These are phyloP conservation scores for Scopulariopsis brevicaulis DNA, from an alignment of 2,329 filamentous ascomycete genomes.

Conservation along the genomic window DNA sequence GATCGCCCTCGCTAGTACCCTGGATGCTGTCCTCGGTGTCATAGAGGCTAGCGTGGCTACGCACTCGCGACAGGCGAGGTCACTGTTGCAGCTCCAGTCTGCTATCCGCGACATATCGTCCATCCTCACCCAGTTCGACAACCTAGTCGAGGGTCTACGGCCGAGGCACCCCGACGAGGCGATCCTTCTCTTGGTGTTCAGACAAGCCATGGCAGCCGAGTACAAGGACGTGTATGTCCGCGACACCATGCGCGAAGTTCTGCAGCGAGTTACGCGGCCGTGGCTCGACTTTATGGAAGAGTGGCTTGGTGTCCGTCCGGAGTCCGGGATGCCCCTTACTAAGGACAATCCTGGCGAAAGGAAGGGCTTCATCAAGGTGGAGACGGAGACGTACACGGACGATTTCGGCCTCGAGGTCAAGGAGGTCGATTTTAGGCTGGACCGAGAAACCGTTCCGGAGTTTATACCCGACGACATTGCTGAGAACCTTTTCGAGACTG, in stretches of 20 bases:
- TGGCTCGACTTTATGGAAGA: slow-evolving; percentile 58
- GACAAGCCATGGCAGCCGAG: slow-evolving; percentile 51
- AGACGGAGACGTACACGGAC: slow-evolving; percentile 41
- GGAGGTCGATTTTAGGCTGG: slow-evolving; percentile 51
- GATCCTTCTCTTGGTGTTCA: slow-evolving; percentile 49
- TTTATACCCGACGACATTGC: slow-evolving; percentile 64
- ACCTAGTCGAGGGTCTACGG: slow-evolving; percentile 35
- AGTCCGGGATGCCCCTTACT: slow-evolving; percentile 41
- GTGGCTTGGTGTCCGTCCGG: slow-evolving; percentile 61
- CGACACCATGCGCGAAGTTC: slow-evolving; percentile 54
- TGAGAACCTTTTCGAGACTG: slow-evolving; percentile 66
- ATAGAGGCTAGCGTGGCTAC: slow-evolving; percentile 36
- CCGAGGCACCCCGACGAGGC: slow-evolving; percentile 42
- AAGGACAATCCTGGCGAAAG: slow-evolving; percentile 30
- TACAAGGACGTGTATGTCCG: slow-evolving; percentile 50
- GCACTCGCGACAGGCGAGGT: slow-evolving; percentile 27
- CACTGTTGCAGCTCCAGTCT: slow-evolving; percentile 40
- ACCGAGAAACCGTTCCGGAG: slow-evolving; percentile 53
- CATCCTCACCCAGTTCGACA: slow-evolving; percentile 39
- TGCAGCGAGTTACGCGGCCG: slow-evolving; percentile 50
- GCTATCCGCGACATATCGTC: slow-evolving; percentile 32
- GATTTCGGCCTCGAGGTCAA: slow-evolving; percentile 46
- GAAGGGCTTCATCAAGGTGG: slow-evolving; percentile 51
- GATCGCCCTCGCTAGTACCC: slow-evolving; percentile 39
- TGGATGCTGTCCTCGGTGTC: slow-evolving; percentile 33